phyloP scores from a whole-genome alignment of 768 basidiomycete species.

The Amanita pallidorosea region DNA sequence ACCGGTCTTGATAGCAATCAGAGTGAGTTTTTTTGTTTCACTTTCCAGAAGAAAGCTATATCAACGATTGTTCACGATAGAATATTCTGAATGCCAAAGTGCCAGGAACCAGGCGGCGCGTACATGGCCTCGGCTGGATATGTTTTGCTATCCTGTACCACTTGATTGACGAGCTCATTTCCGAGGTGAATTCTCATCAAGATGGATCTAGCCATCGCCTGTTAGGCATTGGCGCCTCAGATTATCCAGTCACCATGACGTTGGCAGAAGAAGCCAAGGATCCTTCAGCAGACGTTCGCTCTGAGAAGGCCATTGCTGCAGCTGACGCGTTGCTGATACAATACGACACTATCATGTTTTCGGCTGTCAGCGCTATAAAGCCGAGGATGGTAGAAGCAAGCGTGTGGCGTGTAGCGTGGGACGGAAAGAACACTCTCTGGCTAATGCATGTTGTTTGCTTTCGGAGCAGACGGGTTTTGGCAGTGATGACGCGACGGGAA shows the following conservation, averaged over 20 bases:
- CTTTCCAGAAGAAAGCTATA: neutral
- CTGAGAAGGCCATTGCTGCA: slow-evolving; percentile 21
- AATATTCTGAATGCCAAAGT: slow-evolving; percentile 26
- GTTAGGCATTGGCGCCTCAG: slow-evolving; percentile 14
- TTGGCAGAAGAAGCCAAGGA: slow-evolving; percentile 36
- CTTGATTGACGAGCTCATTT: slow-evolving; percentile 32
- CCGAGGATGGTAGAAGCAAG: slow-evolving; percentile 24
- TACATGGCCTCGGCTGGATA: slow-evolving; percentile 26
- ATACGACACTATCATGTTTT: slow-evolving; percentile 26
- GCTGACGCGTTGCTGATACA: slow-evolving; percentile 24
- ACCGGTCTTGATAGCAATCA: slow-evolving; percentile 24
- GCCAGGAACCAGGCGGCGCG: slow-evolving; percentile 22
- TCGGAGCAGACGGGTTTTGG: slow-evolving; percentile 38
- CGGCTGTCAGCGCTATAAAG: slow-evolving; percentile 27
- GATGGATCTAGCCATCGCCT: slow-evolving; percentile 27
- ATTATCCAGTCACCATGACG: slow-evolving; percentile 29
- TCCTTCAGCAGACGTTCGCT: slow-evolving; percentile 27
- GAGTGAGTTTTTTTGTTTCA: slow-evolving; percentile 18
- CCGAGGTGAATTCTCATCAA: slow-evolving; percentile 33
- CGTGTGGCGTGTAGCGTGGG: slow-evolving; percentile 24
- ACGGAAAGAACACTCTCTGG: slow-evolving; percentile 25
- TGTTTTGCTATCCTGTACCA: slow-evolving; percentile 30
- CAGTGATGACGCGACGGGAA: slow-evolving; percentile 28
- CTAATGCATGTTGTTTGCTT: slow-evolving; percentile 30
- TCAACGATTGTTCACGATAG: slow-evolving; percentile 13